Conservation (phyloP, 352 stramenopile species). For the Pythium coloratum region DNA sequence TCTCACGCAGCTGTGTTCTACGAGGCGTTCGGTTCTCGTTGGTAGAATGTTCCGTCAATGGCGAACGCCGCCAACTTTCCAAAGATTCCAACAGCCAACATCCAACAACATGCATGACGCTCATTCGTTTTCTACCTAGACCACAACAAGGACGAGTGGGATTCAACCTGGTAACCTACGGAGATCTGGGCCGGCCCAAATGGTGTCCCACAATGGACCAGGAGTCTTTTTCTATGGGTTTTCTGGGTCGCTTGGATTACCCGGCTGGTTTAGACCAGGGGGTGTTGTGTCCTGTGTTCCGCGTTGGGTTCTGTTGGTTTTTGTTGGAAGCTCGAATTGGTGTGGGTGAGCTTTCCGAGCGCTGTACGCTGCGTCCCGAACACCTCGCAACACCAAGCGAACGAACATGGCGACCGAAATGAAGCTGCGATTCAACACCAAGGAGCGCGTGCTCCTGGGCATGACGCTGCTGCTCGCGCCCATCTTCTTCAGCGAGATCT, state of each 20-base stretch:
- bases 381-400: neutral
- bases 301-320: conserved; percentile 5
- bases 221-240: neutral
- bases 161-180: neutral
- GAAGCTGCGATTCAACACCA: conserved; percentile 53
- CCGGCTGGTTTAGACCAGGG: neutral
- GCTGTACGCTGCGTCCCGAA: neutral
- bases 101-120: too few relatives aligned
- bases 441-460: conserved; percentile 59
- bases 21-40: neutral
- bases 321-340: neutral
- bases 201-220: neutral
- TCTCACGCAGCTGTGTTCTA: neutral
- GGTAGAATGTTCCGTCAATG: neutral
- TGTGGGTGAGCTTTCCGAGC: neutral
- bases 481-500: conserved; percentile 54
- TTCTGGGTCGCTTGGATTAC: neutral
- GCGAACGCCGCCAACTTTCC: neutral
- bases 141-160: neutral
- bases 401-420: conserved; percentile 51
- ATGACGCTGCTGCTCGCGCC: conserved; percentile 63
- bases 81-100: neutral
- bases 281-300: neutral
- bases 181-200: neutral
- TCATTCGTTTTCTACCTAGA: too few relatives aligned